Base-by-base conservation (phyloP, 2,329 filamentous ascomycete species). In the Lachnellula hyalina region DNA sequence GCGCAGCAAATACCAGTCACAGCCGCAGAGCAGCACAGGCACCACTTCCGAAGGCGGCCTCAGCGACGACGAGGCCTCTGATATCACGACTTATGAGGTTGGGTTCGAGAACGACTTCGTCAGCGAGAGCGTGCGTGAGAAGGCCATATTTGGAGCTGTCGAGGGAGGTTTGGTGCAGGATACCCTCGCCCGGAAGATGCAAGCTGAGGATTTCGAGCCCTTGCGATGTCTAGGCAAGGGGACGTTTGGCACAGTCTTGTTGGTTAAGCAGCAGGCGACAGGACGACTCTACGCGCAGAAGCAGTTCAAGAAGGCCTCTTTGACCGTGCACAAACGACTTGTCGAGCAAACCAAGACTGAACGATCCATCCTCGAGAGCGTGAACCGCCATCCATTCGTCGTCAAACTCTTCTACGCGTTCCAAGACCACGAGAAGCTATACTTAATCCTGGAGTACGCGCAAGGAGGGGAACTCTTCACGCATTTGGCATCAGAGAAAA, bases 381-480 rank as follows among this genome's bases (percentile, higher is more conserved):
- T 99, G 71, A 97, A 95, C 72, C 83, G 92, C 35, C 94, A 99
- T 71, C 93, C 94, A 0, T 99, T 99, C 70, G 92, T 99, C 47
- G 94, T 99, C 61, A 97, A 97, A 74, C 81, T 99, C 17, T 99
- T 89, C 74, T 99, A 99, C 67, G 94, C 94, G 21, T 99, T 99
- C 73, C 94, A 99, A 73, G 94, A 99, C 68, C 90, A 91, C 63
- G 92, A 96, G 76, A 96, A 96, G 75, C 83, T 99, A 35, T 99
- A 99, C 70, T 78, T 99, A 46, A 97, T 99, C 62, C 83, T 99
- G 23, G 93, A 99, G 74, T 99, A 99, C 71, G 94, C 94, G 5
- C 90, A 96, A 71, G 95, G 95, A 38, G 94, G 95, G 54, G 95
- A 99, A 73, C 80, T 99, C 5, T 99, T 99, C 70, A 91, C 89